Evolutionary conservation across 176 grass and related monocot genomes (phyloP).

Genomic region (Raddia guianensis): DNA sequence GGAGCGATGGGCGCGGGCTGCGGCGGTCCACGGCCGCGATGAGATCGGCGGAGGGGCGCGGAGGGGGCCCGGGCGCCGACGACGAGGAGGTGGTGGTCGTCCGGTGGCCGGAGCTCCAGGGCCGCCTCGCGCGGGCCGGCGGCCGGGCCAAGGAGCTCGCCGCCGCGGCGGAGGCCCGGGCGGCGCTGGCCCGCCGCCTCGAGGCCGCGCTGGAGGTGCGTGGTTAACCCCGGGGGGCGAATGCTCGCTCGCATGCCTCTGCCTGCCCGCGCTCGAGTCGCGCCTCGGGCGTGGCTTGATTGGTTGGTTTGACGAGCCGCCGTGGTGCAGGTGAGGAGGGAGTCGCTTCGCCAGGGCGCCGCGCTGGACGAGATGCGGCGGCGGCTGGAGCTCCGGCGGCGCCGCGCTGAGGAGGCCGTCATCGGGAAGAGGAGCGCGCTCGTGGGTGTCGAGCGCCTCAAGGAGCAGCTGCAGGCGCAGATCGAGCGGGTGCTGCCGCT

Average conservation of each 20-base stretch:
- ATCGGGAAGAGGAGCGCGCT: neutral
- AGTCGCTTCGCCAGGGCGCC: conserved; percentile 41
- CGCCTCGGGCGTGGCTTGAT: neutral
- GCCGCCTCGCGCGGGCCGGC: neutral
- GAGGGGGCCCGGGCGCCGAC: neutral
- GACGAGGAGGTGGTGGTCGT: neutral
- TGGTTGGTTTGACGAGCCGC: neutral
- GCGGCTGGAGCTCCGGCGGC: conserved; percentile 30
- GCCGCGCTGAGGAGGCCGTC: conserved; percentile 24
- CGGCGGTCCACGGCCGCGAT: conserved; percentile 29
- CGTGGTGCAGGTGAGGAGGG: conserved; percentile 35
- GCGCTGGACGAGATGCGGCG: conserved; percentile 44
- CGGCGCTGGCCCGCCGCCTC: conserved; percentile 38
- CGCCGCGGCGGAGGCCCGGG: conserved; percentile 30
- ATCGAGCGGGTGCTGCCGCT: conserved; percentile 49
- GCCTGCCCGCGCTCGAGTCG: neutral
- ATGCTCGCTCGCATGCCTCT: neutral
- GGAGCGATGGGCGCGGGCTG: conserved; percentile 28
- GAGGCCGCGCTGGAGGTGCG: conserved; percentile 47
- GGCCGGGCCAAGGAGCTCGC: conserved; percentile 21
- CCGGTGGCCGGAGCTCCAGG: conserved; percentile 35
- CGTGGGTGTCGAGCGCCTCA: conserved; percentile 4
- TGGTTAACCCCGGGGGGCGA: neutral
- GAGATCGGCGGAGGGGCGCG: neutral
- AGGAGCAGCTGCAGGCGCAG: conserved; percentile 39